Evolutionary conservation across 2,329 filamentous ascomycete species (phyloP).

Genomic region (Epichloe brachyelytri): DNA sequence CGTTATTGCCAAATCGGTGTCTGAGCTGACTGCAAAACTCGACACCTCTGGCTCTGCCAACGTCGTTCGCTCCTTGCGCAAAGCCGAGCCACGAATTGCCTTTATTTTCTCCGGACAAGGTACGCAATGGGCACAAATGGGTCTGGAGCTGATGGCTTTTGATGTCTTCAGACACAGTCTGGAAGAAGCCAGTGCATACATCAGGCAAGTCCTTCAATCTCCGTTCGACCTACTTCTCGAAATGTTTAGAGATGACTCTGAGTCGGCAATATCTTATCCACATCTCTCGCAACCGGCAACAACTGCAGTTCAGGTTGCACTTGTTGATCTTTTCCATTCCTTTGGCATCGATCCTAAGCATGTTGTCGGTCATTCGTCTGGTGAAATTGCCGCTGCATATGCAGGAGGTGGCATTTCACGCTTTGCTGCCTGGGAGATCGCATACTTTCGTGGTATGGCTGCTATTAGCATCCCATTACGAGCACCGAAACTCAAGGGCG

Average conservation of each 20-base stretch:
- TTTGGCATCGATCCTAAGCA: constrained; percentile 19
- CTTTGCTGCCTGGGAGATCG: constrained; percentile 27
- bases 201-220: constrained; percentile 17
- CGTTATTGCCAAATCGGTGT: constrained; percentile 21
- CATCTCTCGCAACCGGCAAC: constrained; percentile 28
- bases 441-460: constrained; percentile 27
- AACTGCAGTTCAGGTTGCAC: constrained; percentile 29
- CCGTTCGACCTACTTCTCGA: constrained; percentile 24
- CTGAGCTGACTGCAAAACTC: constrained; percentile 21
- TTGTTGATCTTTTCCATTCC: constrained; percentile 26
- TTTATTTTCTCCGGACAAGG: constrained; percentile 33
- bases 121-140: constrained; percentile 30
- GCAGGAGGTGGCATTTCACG: constrained; percentile 23
- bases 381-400: constrained; percentile 33
- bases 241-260: constrained; percentile 15
- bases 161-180: constrained; percentile 29
- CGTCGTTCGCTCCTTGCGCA: constrained; percentile 13
- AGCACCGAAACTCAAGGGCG: constrained; percentile 19
- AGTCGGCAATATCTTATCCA: constrained; percentile 20
- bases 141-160: constrained; percentile 26
- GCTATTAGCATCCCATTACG: constrained; percentile 17
- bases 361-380: constrained; percentile 33
- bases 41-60: constrained; percentile 7
- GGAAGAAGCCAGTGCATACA: constrained; percentile 18
- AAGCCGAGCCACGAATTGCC: constrained; percentile 19